phyloP scores from a whole-genome alignment of 1,139 yeast species.

The Geotrichum carabidarum region DNA sequence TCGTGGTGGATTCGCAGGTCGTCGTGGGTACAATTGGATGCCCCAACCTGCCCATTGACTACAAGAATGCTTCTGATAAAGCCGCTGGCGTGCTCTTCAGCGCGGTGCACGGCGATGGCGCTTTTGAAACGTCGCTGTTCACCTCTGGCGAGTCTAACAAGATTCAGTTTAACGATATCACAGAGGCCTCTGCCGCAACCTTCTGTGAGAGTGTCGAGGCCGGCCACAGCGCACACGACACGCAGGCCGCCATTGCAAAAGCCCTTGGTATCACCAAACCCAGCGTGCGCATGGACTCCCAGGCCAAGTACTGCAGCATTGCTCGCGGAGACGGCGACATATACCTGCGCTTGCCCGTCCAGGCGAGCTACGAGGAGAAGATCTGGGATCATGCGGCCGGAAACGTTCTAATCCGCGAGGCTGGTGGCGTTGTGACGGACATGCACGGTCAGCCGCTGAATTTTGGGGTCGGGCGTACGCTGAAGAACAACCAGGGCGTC shows the following conservation, averaged over 20 bases:
- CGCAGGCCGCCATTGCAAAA: slow-evolving; percentile 71
- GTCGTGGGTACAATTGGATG: slow-evolving; percentile 93
- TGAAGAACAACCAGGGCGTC: slow-evolving; percentile 74
- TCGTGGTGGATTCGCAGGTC: slow-evolving; percentile 79
- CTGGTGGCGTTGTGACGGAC: slow-evolving; percentile 90
- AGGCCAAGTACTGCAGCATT: slow-evolving; percentile 88
- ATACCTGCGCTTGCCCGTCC: slow-evolving; percentile 80
- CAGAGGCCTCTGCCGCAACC: slow-evolving; percentile 45
- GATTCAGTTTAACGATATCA: slow-evolving; percentile 35
- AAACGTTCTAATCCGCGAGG: slow-evolving; percentile 73
- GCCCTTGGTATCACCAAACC: slow-evolving; percentile 57
- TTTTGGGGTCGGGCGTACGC: slow-evolving; percentile 81
- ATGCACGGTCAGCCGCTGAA: slow-evolving; percentile 65
- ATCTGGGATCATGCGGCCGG: slow-evolving; percentile 99
- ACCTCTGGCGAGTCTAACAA: slow-evolving; percentile 21
- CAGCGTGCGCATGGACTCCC: slow-evolving; percentile 68
- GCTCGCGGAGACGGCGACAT: slow-evolving; percentile 91
- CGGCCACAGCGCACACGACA: slow-evolving; percentile 87
- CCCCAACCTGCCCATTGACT: slow-evolving; percentile 70
- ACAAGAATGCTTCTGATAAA: slow-evolving; percentile 34
- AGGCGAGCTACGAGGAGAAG: slow-evolving; percentile 74
- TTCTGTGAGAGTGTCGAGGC: slow-evolving; percentile 97
- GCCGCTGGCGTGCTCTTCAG: slow-evolving; percentile 65
- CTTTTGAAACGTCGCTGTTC: slow-evolving; percentile 42
- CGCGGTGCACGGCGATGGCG: slow-evolving; percentile 70